A percentile compares a stretch with the other conserved stretches of the same genome.
Conservation (phyloP, 129 eudicot genomes). For the Arctium lappa region DNA sequence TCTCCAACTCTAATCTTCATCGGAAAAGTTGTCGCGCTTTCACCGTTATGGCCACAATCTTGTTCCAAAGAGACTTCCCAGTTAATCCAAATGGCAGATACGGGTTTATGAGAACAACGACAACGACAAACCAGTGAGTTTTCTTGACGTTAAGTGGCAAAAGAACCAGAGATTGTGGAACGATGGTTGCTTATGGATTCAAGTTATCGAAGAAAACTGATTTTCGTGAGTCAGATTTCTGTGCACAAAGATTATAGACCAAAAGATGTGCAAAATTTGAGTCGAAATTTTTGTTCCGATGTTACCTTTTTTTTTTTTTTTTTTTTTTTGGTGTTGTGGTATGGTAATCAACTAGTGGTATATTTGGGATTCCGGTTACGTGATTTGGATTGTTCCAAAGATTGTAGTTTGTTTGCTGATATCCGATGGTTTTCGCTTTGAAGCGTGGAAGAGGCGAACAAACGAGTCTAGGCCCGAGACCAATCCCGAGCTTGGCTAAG, state of each 20-base stretch:
- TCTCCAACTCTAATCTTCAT: constrained; percentile 89
- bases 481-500: neutral
- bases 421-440: neutral
- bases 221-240: constrained; percentile 1
- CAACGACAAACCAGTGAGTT: neutral
- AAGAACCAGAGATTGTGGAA: neutral
- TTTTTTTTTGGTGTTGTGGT: neutral
- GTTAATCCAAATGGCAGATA: constrained; percentile 9
- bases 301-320: neutral
- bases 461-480: neutral
- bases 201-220: neutral
- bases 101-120: neutral
- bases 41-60: constrained; percentile 77
- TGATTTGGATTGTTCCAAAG: neutral
- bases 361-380: neutral
- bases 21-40: constrained; percentile 94
- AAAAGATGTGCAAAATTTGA: neutral
- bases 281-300: neutral
- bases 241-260: neutral
- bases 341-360: neutral
- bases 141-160: neutral
- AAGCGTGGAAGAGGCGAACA: neutral
- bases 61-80: constrained; percentile 31
- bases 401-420: neutral
- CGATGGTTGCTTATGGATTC: neutral